phyloP scores from a whole-genome alignment of 495 filamentous ascomycete genomes.

The Daldinia concentrica region DNA sequence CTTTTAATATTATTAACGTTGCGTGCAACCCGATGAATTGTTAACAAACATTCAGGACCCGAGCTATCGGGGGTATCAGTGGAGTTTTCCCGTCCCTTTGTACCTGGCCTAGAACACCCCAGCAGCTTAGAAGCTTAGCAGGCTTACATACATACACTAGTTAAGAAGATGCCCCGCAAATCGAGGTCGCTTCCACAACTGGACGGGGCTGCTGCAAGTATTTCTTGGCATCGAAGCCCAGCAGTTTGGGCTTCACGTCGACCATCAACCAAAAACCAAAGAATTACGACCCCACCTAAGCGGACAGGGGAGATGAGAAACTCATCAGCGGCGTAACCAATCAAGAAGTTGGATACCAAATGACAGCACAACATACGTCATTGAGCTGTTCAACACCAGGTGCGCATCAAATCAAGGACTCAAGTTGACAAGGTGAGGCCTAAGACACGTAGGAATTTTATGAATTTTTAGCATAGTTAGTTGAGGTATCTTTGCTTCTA shows the following conservation, averaged over 20 bases:
- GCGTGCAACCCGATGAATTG: neutral
- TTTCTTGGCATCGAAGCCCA: slow-evolving; percentile 29
- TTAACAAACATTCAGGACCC: neutral
- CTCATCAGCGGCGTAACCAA: slow-evolving; percentile 23
- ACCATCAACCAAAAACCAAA: neutral
- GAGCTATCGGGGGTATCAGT: neutral
- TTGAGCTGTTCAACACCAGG: slow-evolving; percentile 18
- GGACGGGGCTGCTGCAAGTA: slow-evolving; percentile 9
- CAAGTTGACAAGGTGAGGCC: slow-evolving; percentile 28
- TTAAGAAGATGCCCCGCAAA: slow-evolving; percentile 35
- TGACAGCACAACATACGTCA: slow-evolving; percentile 39
- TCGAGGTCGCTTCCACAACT: slow-evolving; percentile 25
- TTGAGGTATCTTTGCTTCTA: slow-evolving; percentile 8
- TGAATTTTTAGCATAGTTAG: neutral
- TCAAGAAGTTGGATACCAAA: slow-evolving; percentile 12
- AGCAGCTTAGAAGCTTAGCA: neutral
- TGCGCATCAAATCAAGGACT: slow-evolving; percentile 24
- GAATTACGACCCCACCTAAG: neutral
- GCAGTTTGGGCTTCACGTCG: slow-evolving; percentile 4
- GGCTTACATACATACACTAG: no score
- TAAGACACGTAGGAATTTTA: slow-evolving; percentile 17
- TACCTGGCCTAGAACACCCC: neutral
- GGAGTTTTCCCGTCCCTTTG: neutral
- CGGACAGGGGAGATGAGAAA: slow-evolving; percentile 10
- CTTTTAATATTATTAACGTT: neutral